Percentiles rank a stretch among this genome's conserved stretches.
Conservation (phyloP, 2,329 filamentous ascomycete species). For the Penicillium palitans region DNA sequence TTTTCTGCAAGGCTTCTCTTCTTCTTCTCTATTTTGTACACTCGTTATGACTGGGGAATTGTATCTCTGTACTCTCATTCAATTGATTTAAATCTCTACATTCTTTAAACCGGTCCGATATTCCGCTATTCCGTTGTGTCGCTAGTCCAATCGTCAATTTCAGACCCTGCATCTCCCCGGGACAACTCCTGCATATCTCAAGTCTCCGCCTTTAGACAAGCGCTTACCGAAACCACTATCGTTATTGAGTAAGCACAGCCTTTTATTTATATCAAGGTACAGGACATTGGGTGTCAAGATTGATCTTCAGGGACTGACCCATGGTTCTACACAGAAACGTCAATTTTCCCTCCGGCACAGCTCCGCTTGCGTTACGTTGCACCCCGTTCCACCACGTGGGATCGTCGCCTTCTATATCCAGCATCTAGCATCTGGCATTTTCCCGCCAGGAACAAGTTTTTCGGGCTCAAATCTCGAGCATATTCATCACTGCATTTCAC, state of each 20-base stretch:
- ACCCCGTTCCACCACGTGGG: background rate
- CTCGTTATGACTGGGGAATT: conserved; percentile 1
- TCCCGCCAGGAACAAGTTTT: background rate
- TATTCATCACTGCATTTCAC: conserved; percentile 3
- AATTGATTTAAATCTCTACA: conserved; percentile 3
- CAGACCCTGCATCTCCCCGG: background rate
- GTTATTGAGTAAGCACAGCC: background rate
- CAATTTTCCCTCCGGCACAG: background rate
- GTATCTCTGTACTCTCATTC: conserved; percentile 1
- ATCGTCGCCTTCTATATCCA: conserved; percentile 4
- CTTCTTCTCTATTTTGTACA: conserved; percentile 6
- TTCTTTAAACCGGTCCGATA: background rate
- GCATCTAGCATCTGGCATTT: background rate
- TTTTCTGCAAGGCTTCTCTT: conserved; percentile 13
- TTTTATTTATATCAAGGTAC: background rate
- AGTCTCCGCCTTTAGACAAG: background rate
- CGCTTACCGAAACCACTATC: conserved; percentile 5
- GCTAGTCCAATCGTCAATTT: too few species aligned
- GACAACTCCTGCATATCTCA: background rate
- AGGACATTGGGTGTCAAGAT: background rate
- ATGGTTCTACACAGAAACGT: conserved; percentile 11
- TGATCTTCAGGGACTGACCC: conserved; percentile 7
- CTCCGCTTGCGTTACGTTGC: background rate
- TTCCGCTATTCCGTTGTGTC: background rate
- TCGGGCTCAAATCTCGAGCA: background rate